These are phyloP conservation scores for Melocanna baccifera DNA, from an alignment of 176 grass and related monocot genomes.

Conservation along the genomic window DNA sequence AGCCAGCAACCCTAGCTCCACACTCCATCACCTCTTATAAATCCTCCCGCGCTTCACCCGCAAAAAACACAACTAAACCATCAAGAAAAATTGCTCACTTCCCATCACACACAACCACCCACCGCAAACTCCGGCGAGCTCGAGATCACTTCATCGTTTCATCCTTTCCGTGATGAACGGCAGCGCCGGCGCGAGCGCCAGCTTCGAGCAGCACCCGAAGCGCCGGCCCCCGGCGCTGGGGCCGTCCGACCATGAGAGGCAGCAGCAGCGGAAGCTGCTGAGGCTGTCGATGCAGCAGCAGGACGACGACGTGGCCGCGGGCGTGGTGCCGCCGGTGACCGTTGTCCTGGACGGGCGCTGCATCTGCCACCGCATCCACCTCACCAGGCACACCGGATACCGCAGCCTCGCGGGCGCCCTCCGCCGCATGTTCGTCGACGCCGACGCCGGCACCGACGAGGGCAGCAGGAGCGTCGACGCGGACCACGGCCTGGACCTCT, in stretches of 20 bases:
- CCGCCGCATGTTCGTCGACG: conserved; percentile 62
- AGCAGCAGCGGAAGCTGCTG: conserved; percentile 45
- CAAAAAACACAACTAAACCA: background rate
- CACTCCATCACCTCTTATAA: conserved; percentile 20
- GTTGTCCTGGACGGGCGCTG: conserved; percentile 81
- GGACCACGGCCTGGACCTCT: conserved; percentile 31
- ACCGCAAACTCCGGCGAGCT: background rate
- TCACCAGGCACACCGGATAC: conserved; percentile 61
- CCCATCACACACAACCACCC: background rate
- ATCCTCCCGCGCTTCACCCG: background rate
- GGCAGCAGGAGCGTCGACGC: background rate
- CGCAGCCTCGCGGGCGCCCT: conserved; percentile 63
- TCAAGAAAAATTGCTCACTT: background rate
- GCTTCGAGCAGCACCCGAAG: conserved; percentile 25
- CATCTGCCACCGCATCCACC: conserved; percentile 79
- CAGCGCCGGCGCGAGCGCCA: background rate
- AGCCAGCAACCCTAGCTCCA: background rate
- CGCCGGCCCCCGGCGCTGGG: conserved; percentile 11
- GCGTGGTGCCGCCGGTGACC: conserved; percentile 71
- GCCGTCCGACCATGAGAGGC: background rate
- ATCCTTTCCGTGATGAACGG: conserved; percentile 16
- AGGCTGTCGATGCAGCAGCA: conserved; percentile 31
- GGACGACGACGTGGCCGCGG: conserved; percentile 44
- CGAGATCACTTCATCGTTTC: background rate
- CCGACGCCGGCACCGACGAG: background rate